Base-by-base conservation (phyloP, 768 basidiomycete genomes). In the Ephemerocybe angulata region DNA sequence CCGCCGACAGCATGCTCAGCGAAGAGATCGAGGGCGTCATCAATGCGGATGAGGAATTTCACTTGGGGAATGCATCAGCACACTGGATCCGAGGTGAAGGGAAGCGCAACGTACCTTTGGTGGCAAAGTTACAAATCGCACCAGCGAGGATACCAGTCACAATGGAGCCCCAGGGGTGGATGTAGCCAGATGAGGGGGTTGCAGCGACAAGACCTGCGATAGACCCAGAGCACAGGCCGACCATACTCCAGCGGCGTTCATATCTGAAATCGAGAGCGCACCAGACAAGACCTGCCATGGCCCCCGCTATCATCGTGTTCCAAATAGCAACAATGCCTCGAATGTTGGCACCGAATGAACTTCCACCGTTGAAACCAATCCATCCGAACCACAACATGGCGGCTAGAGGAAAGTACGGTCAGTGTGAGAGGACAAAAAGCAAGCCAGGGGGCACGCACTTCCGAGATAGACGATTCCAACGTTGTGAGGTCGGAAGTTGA, bases 141-240 rank as follows among this genome's bases (percentile, higher is more conserved):
- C 88, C 93, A 4, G 86, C 79, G 47, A 93, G 64, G 61, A 87
- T 69, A 37, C 94, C 94, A 58, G 88, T 79, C 25, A 92, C 74
- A 27, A 95, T 76, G 35, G 90, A 80, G 0, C 85, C 82, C 82
- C 93, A 91, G 3, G 87, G 78, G 28, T 83, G 83, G 33, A 96
- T 75, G 69, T 73, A 94, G 30, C 94, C 93, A 12, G 88, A 87
- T 10, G 90, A 86, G 10, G 94, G 93, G 13, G 93, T 95, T 41
- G 91, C 91, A 31, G 89, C 90, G 50, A 94, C 92, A 46, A 92
- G 79, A 41, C 91, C 93, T 22, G 91, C 87, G 58, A 96, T 89
- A 19, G 91, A 90, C 22, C 93, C 93, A n/a, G 79, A 91, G 71
- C 94, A 96, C 69, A 97, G 88, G 28, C 92, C 91, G 60, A 96